Evolutionary conservation across 345 rosid genomes (phyloP), one percentile per base, ranked within the genome.

Genomic region (Barbarea vulgaris): DNA sequence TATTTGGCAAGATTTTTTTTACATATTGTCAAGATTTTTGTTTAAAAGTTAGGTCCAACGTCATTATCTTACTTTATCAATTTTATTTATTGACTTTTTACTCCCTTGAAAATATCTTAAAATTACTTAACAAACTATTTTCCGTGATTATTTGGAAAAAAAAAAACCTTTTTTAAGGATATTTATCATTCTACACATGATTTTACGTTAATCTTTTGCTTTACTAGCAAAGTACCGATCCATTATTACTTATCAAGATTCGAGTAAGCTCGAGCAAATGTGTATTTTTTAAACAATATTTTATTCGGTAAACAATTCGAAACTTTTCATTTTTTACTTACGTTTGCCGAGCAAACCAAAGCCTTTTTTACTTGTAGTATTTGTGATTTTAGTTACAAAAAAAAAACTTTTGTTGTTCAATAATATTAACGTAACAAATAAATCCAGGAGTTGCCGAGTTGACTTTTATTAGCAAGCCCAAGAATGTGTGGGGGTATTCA

Each of bases 21-120:
- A 17, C n/a, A 42, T 5, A 15, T 57, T 70, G 53, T 56, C 73
- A 56, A 69, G 21, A 41, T 13, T 42, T 42, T 30, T 56, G 17
- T 74, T 48, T 48, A 59, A 19, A 48, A 37, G 68, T 75, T 58
- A 50, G 68, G 62, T 75, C 36, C 33, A 50, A 67, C 11, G 46
- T 67, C 68, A 17, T 27, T 65, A 27, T 65, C 70, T 46, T 34
- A 27, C 7, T 7, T 22, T 65, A 6, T 31, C 17, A 46, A 3
- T 47, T 47, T 46, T 47, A 64, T 46, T 64, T 64, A 0, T 64
- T 55, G 71, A 54, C 47, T 64, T 73, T 28, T 73, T 41, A 56
- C 7, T 42, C 27, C 22, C n/a, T n/a, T 21, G 12, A n/a, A 58
- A 71, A 70, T 46, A 54, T 73, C 64, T 44, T 24, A 0, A 53